Evolutionary conservation across 805 yeast genomes (phyloP).

Genomic region (Starmerella tilneyi): DNA sequence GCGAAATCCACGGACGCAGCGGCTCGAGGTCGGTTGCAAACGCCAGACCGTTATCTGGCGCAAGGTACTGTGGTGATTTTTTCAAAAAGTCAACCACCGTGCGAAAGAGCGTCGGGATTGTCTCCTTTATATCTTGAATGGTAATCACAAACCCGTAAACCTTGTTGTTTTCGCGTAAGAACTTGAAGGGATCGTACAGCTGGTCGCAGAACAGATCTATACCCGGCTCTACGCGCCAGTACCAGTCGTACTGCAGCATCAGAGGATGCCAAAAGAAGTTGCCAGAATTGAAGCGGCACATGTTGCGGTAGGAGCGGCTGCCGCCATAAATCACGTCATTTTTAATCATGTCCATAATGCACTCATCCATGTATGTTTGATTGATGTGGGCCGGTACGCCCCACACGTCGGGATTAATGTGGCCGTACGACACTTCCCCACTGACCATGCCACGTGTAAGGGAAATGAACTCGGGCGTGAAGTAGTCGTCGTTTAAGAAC

Average conservation of each 20-base stretch:
- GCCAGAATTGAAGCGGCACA: slow-evolving; percentile 94
- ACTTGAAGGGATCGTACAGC: slow-evolving; percentile 62
- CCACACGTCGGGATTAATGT: slow-evolving; percentile 79
- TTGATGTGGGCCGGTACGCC: slow-evolving; percentile 64
- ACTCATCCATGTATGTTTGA: slow-evolving; percentile 41
- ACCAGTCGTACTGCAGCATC: slow-evolving; percentile 66
- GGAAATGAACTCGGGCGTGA: slow-evolving; percentile 67
- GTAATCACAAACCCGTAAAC: slow-evolving; percentile 82
- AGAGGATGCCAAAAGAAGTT: slow-evolving; percentile 73
- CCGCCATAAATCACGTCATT: slow-evolving; percentile 53
- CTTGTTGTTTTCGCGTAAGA: slow-evolving; percentile 64
- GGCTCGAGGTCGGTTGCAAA: slow-evolving; percentile 46
- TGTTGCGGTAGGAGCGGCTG: slow-evolving; percentile 66
- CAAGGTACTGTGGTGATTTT: slow-evolving; percentile 49
- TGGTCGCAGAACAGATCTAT: slow-evolving; percentile 77
- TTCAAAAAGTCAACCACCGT: slow-evolving; percentile 56
- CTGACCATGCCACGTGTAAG: slow-evolving; percentile 58
- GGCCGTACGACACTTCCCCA: slow-evolving; percentile 69
- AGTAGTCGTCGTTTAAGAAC: slow-evolving; percentile 78
- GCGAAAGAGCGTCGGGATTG: slow-evolving; percentile 80
- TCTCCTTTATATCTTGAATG: slow-evolving; percentile 68
- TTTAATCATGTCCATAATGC: slow-evolving; percentile 38
- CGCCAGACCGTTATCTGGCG: slow-evolving; percentile 51
- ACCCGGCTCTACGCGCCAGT: slow-evolving; percentile 93
- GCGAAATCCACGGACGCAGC: slow-evolving; percentile 22